These are phyloP conservation scores for Wickerhamomyces sp. DNA, from an alignment of 1,139 yeast genomes.

Conservation along the genomic window DNA sequence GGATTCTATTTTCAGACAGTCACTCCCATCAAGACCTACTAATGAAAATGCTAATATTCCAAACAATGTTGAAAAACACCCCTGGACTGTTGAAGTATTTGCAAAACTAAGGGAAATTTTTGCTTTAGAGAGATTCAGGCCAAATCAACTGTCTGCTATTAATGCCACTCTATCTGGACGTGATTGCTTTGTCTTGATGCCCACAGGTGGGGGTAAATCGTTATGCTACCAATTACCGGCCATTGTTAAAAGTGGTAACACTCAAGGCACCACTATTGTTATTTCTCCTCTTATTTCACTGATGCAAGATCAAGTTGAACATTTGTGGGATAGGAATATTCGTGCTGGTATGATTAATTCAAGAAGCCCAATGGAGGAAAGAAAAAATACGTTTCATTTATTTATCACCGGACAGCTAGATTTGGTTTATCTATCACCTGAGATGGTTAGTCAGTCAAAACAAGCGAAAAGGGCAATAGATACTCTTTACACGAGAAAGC, in stretches of 20 bases:
- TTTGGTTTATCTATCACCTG: conserved; percentile 88
- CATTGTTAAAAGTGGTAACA: conserved; percentile 64
- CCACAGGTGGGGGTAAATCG: conserved; percentile 98
- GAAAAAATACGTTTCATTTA: conserved; percentile 56
- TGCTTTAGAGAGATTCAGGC: conserved; percentile 63
- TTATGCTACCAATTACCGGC: conserved; percentile 96
- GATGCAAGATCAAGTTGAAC: conserved; percentile 97
- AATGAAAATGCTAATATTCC: not conserved
- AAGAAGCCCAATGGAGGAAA: conserved; percentile 59
- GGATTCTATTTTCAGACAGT: conserved; percentile 14
- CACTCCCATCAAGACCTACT: conserved; percentile 7
- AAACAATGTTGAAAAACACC: conserved; percentile 26
- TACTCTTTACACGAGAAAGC: conserved; percentile 47
- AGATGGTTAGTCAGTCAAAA: conserved; percentile 79
- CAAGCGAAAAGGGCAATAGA: conserved; percentile 65
- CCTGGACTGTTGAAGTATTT: conserved; percentile 68
- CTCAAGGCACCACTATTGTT: conserved; percentile 84
- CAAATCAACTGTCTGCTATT: conserved; percentile 84
- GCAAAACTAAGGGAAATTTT: conserved; percentile 54
- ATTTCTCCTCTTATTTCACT: conserved; percentile 91
- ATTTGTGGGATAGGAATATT: conserved; percentile 60
- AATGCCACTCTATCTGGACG: conserved; percentile 74
- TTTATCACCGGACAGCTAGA: conserved; percentile 67
- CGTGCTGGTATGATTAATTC: conserved; percentile 90
- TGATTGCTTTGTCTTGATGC: conserved; percentile 95